Percentiles rank a stretch among this genome's conserved stretches.
Conservation (phyloP, 345 rosid species). For the Abelmoschus esculentus region DNA sequence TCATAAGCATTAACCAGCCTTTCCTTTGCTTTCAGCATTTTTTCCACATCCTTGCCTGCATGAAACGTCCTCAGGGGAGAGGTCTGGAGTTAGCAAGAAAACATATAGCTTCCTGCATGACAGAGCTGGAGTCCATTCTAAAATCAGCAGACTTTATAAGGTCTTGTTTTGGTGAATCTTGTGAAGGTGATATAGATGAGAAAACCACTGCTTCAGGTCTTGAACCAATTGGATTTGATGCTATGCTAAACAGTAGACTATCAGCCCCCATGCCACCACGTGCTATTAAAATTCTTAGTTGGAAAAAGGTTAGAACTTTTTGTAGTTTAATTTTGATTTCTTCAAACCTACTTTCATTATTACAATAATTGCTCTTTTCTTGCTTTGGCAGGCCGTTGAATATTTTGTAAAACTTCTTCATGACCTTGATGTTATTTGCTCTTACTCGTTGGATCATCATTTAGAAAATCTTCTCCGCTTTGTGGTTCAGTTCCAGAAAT, state of each 20-base stretch:
- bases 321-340: slow-evolving; percentile 2
- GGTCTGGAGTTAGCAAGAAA: slow-evolving; percentile 89
- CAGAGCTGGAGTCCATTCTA: slow-evolving; percentile 63
- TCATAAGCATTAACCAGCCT: slow-evolving; percentile 13
- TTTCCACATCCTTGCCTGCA: slow-evolving; percentile 69
- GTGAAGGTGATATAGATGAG: slow-evolving; percentile 37
- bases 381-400: slow-evolving; percentile 61
- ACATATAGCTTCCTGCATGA: slow-evolving; percentile 68
- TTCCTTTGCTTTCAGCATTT: slow-evolving; percentile 61
- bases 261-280: slow-evolving; percentile 98
- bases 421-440: slow-evolving; percentile 74
- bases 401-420: slow-evolving; percentile 89
- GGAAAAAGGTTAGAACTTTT: slow-evolving; percentile 58
- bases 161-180: slow-evolving; percentile 28
- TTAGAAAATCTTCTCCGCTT: slow-evolving; percentile 67
- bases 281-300: slow-evolving; percentile 74
- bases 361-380: slow-evolving; percentile 15
- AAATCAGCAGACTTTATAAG: slow-evolving; percentile 46
- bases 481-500: slow-evolving; percentile 78
- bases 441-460: slow-evolving; percentile 55
- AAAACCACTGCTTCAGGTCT: slow-evolving; percentile 84
- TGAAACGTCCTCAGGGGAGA: slow-evolving; percentile 95
- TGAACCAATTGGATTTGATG: slow-evolving; percentile 83
- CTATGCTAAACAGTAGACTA: slow-evolving; percentile 69
- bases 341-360: slow-evolving; percentile 5